Evolutionary conservation across 441 rosid species (phyloP).

Genomic region (Croton setiger): DNA sequence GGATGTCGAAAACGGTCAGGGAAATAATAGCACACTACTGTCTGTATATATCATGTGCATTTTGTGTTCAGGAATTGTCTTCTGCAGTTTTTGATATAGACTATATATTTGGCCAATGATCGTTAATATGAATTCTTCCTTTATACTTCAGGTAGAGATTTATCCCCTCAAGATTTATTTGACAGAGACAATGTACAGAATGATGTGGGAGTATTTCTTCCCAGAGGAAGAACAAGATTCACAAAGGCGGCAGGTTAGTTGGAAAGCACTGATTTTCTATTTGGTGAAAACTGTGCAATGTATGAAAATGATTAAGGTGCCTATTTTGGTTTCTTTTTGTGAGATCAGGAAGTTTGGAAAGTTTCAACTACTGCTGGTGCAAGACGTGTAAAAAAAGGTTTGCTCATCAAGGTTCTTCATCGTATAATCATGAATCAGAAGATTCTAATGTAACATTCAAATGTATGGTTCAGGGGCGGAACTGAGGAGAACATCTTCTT

Average conservation of each 20-base stretch:
- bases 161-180: conserved; percentile 94
- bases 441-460: conserved; percentile 62
- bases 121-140: conserved; percentile 12
- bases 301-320: conserved; percentile 5
- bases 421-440: conserved; percentile 43
- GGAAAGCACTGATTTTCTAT: conserved; percentile 3
- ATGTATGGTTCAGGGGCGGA: conserved; percentile 47
- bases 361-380: conserved; percentile 91
- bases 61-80: neutral
- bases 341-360: conserved; percentile 92
- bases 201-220: conserved; percentile 97
- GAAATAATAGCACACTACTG: neutral
- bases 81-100: neutral
- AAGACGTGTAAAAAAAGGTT: conserved; percentile 84
- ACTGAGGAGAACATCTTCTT: conserved; percentile 91
- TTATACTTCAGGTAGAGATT: conserved; percentile 71
- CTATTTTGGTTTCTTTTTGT: conserved; percentile 17
- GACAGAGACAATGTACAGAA: conserved; percentile 92
- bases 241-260: conserved; percentile 82
- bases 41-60: neutral
- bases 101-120: neutral
- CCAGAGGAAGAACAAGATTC: conserved; percentile 98
- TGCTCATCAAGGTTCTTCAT: conserved; percentile 58
- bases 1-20: neutral
- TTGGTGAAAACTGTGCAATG: conserved; percentile 13